Evolutionary conservation across 805 yeast species (phyloP), one percentile per base, ranked within the genome.

Genomic region (Allodekkera sacchari): DNA sequence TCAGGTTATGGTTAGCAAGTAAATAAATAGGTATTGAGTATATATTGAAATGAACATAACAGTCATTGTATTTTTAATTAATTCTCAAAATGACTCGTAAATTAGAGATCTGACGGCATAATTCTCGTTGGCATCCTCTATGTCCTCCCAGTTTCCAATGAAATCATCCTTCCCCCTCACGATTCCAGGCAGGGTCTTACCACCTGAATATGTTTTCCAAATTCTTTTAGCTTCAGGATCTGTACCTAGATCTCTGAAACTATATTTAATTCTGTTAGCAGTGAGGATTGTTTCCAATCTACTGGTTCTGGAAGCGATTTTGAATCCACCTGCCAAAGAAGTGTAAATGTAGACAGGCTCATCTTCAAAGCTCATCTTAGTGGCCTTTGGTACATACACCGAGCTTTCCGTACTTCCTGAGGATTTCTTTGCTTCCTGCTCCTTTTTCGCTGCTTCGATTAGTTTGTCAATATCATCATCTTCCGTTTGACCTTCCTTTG

Each of bases 271-370:
- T 29, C 74, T 68, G 52, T 85, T 82, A 4, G 88, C 94, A 24
- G 74, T 68, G 32, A 87, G 64, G 33, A 87, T 83, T 0, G 85
- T 79, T 9, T 70, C 71, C 35, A 88, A 57, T 34, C 94, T 63
- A 47, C 81, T 83, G 11, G 95, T 85, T 44, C 88, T 65, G 11
- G 79, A 70, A 41, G 77, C 72, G 54, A 88, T 74, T 52, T 80
- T 82, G 68, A 75, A 77, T 1, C 92, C 94, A 18, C 94, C 94
- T 1, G 95, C 89, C 27, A 85, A 63, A 1, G 96, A 88, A 0
- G 96, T 87, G 59, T 66, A 85, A 17, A 87, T 53, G 53, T 74
- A 84, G 15, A 85, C 77, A 3, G 92, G 88, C 40, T 70, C 73
- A 34, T 63, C 60, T 37, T 62, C 66, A 39, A 56, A 58, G 4